Percentiles rank a stretch among this genome's conserved stretches.
These are phyloP conservation scores for Exophiala oligosperma DNA, from an alignment of 2,329 filamentous ascomycete species.

Conservation along the genomic window DNA sequence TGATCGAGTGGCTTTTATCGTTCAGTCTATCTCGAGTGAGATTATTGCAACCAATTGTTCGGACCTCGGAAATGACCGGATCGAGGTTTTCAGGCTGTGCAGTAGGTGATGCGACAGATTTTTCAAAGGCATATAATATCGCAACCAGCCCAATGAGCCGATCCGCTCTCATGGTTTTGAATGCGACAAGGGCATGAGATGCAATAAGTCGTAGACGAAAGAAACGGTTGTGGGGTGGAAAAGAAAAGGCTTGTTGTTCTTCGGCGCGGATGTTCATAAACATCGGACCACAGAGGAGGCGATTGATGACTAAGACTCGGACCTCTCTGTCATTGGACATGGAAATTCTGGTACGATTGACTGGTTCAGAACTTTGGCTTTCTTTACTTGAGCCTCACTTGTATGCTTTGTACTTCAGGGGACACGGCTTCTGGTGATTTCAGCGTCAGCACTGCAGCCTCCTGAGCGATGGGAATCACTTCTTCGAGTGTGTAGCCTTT, in stretches of 20 bases:
- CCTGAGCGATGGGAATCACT: conserved; percentile 77
- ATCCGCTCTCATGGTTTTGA: background rate
- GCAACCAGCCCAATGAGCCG: background rate
- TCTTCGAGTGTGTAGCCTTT: conserved; percentile 56
- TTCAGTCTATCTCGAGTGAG: background rate
- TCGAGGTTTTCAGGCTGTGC: background rate
- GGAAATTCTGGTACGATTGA: background rate
- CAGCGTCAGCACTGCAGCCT: conserved; percentile 75
- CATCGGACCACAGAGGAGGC: background rate
- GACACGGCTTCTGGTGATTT: conserved; percentile 70
- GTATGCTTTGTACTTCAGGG: conserved; percentile 17
- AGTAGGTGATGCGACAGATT: background rate
- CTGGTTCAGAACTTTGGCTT: background rate
- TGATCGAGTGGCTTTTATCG: background rate
- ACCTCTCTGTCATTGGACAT: background rate
- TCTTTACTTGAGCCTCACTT: conserved; percentile 10
- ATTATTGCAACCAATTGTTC: conserved; percentile 1
- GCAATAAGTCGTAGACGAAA: background rate
- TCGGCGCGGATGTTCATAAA: background rate
- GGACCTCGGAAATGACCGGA: conserved; percentile 11
- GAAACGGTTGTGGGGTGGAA: background rate
- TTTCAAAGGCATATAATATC: background rate
- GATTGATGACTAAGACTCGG: background rate
- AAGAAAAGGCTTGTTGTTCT: background rate
- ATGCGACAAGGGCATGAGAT: background rate